Percentiles rank a stretch among this genome's conserved stretches.
These are phyloP conservation scores for Lupinus albus DNA, from an alignment of 306 rosid species.

Conservation along the genomic window DNA sequence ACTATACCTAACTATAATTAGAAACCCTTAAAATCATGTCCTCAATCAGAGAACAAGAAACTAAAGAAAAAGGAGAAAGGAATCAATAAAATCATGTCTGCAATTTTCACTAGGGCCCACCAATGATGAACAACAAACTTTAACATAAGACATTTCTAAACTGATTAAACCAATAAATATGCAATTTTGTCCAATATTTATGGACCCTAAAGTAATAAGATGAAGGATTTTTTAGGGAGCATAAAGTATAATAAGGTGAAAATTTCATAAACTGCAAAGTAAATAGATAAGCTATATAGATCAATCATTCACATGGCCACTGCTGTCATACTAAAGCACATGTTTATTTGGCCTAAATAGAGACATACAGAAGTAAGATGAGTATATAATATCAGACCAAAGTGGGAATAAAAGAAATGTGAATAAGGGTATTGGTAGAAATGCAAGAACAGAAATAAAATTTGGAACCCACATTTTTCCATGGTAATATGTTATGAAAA, in stretches of 20 bases:
- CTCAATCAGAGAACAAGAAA: too few species aligned
- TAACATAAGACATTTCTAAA: too few species aligned
- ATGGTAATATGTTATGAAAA: constrained; percentile 37
- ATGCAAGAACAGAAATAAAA: constrained; percentile 28
- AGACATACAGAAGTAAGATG: constrained; percentile 44
- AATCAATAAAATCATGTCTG: too few species aligned
- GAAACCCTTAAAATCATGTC: too few species aligned
- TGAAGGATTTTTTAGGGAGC: too few species aligned
- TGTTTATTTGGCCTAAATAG: constrained; percentile 39
- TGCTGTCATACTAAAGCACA: constrained; percentile 10
- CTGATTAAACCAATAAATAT: too few species aligned
- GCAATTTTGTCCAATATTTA: too few species aligned
- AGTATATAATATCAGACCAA: constrained; percentile 42
- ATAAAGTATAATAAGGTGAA: background rate
- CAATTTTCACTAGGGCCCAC: too few species aligned
- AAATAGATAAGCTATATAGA: background rate
- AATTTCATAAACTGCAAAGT: background rate
- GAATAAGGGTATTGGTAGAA: constrained; percentile 40
- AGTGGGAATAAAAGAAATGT: constrained; percentile 41
- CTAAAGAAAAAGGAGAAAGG: too few species aligned
- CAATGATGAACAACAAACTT: too few species aligned
- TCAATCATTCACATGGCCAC: constrained; percentile 5
- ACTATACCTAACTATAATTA: too few species aligned
- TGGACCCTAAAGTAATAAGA: too few species aligned
- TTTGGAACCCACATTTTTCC: constrained; percentile 39